Base-by-base conservation (phyloP, 768 basidiomycete species). In the Termitomyces sp. region DNA sequence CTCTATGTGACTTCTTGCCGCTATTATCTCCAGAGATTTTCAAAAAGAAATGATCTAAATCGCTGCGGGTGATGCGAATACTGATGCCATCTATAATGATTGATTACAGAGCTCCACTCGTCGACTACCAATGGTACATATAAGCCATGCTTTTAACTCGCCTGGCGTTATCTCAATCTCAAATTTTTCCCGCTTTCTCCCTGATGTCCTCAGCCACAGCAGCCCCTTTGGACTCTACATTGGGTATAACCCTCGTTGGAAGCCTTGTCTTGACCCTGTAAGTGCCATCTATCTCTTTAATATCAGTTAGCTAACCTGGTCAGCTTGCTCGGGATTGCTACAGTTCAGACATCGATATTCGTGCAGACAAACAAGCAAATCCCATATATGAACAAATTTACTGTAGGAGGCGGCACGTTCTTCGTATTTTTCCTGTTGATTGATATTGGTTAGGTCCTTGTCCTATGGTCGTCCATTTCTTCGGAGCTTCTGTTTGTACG, bases 321-420 rank as follows among this genome's bases (percentile, higher is more conserved):
- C 32, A 57, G 56, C 11, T 12, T 49, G 25, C 34, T 57, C 11
- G 56, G 56, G 8, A 57, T 57, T 10, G 56, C 56, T 8, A 48
- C 56, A 11, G 34, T 57, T 1, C 56, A 57, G 31, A 37, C 34
- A 34, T 47, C 36, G 0, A 32, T 57, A 25, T 57, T 36, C 6
- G 12, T 57, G 31, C 38, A 57, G 34, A 49, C 56, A 37, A 48
- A 14, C 36, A 47, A 20, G 15, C 15, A 47, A 36, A 38, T 57
- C 2, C 17, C 20, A 15, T 57, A 47, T 29, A 43, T 48, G 7
- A 48, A 57, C n/a, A 57, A 57, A 38, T 47, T 57, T 6, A 46
- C 47, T 9, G 56, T 57, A 29, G 31, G 46, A 46, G 2, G 12
- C 4, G 15, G 34, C 34, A 34, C 14, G 9, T 47, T 20, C 14